Evolutionary conservation across 768 basidiomycete genomes (phyloP).

Genomic region (Trametes meyenii): DNA sequence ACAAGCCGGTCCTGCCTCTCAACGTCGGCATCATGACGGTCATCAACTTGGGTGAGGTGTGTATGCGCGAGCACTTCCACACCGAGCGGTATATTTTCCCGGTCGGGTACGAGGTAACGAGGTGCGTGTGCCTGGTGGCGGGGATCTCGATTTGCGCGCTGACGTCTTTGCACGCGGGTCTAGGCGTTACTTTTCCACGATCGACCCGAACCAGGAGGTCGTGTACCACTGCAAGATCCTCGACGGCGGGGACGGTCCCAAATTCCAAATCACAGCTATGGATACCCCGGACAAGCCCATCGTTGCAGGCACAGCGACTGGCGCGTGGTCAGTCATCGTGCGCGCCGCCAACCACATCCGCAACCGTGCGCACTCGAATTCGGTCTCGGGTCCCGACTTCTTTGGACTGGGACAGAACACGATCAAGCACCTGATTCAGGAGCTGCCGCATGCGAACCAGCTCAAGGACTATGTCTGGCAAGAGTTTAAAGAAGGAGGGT

Average conservation of each 20-base stretch:
- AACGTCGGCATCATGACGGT: slow-evolving; percentile 90
- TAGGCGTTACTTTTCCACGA: slow-evolving; percentile 79
- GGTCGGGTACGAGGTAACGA: slow-evolving; percentile 81
- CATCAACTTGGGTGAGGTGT: slow-evolving; percentile 70
- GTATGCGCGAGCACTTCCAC: slow-evolving; percentile 83
- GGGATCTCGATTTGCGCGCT: not conserved
- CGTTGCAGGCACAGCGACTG: slow-evolving; percentile 85
- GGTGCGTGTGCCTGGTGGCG: slow-evolving; percentile 45
- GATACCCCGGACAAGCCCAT: slow-evolving; percentile 73
- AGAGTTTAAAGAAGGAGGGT: slow-evolving; percentile 84
- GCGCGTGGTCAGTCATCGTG: slow-evolving; percentile 85
- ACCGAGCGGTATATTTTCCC: slow-evolving; percentile 90
- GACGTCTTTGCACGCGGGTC: slow-evolving; percentile 6
- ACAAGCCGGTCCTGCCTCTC: slow-evolving; percentile 72
- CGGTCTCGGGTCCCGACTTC: slow-evolving; percentile 87
- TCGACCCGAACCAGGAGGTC: slow-evolving; percentile 65
- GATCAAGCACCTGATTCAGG: slow-evolving; percentile 90
- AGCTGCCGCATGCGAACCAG: slow-evolving; percentile 71
- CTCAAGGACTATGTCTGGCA: slow-evolving; percentile 87
- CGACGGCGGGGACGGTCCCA: slow-evolving; percentile 83
- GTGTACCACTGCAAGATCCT: slow-evolving; percentile 84
- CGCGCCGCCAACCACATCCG: slow-evolving; percentile 81
- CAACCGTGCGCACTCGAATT: slow-evolving; percentile 82
- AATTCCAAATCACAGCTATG: slow-evolving; percentile 79
- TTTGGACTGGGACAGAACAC: slow-evolving; percentile 87